These are phyloP conservation scores for Parasarocladium wereldwijsianum DNA, from an alignment of 2,329 filamentous ascomycete species.

Conservation along the genomic window DNA sequence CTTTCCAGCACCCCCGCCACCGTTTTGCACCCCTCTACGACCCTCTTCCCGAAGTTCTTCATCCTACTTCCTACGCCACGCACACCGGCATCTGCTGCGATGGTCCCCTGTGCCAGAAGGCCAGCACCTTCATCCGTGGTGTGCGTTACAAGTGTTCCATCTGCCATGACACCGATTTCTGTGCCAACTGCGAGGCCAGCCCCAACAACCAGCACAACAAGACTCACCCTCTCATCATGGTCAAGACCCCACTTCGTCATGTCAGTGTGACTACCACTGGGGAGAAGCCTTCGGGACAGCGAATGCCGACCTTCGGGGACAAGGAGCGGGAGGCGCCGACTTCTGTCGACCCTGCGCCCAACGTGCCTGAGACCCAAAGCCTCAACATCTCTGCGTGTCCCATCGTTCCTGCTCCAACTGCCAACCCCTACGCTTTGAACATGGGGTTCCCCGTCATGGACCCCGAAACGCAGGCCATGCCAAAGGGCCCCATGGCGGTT, in stretches of 20 bases:
- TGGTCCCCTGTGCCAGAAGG: constrained; percentile 66
- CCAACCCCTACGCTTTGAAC: not conserved
- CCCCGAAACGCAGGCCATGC: constrained; percentile 2
- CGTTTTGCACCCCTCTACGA: constrained; percentile 83
- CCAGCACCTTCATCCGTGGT: constrained; percentile 58
- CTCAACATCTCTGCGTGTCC: not conserved
- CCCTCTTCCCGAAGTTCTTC: constrained; percentile 27
- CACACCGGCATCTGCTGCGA: constrained; percentile 91
- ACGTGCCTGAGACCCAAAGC: constrained; percentile 4
- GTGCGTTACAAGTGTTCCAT: constrained; percentile 94
- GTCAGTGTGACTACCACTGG: constrained; percentile 76
- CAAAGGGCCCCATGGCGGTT: too few relatives aligned
- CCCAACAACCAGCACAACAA: constrained; percentile 78
- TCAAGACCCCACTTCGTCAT: constrained; percentile 82
- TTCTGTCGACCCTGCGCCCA: constrained; percentile 33
- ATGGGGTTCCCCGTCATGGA: constrained; percentile 3
- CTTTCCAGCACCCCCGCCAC: constrained; percentile 62
- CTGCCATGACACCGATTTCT: constrained; percentile 91
- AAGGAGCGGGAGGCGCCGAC: constrained; percentile 20
- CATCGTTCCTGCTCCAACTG: not conserved
- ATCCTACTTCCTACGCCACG: constrained; percentile 21
- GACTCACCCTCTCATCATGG: constrained; percentile 94
- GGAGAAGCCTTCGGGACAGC: constrained; percentile 55
- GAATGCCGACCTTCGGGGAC: constrained; percentile 61
- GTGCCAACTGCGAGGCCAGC: constrained; percentile 80